Evolutionary conservation across 805 yeast genomes (phyloP), one percentile per base, ranked within the genome.

Genomic region (Candida cerambycidarum): DNA sequence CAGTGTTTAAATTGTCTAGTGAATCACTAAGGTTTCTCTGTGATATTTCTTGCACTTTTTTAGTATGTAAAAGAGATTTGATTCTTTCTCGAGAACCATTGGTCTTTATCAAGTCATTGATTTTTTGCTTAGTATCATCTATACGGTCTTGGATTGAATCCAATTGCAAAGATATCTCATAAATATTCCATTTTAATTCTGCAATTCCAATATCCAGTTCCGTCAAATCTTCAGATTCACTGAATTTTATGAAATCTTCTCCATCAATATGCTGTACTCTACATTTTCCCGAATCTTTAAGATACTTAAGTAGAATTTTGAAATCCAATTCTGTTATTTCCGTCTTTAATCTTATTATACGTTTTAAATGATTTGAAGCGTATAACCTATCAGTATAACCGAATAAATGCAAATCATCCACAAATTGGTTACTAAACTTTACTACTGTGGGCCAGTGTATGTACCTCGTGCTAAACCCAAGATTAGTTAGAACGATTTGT

Each of bases 141-240:
- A 65, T 40, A 32, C 55, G 53, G 8, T 16, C 11, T 30, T 41
- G 33, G 3, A 42, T 42, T 5, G 41, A 7, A 12, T 59, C 61
- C 30, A 66, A 41, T 10, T 51, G 43, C 1, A 24, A 33, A 7
- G 44, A 51, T 7, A 63, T 55, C 13, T 47, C 55, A 5, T 43
- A 42, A 5, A 63, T 42, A 11, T 45, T 54, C 16, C 41, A 32
- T 33, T 63, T 57, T 16, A 70, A 25, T 23, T 62, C 51, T 9
- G 62, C 54, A 3, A 69, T 56, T 8, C 58, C 58, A 9, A 60
- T 52, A 32, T 69, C 75, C 24, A 59, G 61, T 4, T 58, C 60
- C 1, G 59, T 46, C 6, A 68, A 50, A 1, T 31, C 39, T 4
- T 25, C 31, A 2, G 29, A 41, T 13, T 17, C 25, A 19, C 14